A percentile compares a stretch with the other conserved stretches of the same genome.
phyloP scores from a whole-genome alignment of 306 rosid genomes.

The Prosopis cineraria region DNA sequence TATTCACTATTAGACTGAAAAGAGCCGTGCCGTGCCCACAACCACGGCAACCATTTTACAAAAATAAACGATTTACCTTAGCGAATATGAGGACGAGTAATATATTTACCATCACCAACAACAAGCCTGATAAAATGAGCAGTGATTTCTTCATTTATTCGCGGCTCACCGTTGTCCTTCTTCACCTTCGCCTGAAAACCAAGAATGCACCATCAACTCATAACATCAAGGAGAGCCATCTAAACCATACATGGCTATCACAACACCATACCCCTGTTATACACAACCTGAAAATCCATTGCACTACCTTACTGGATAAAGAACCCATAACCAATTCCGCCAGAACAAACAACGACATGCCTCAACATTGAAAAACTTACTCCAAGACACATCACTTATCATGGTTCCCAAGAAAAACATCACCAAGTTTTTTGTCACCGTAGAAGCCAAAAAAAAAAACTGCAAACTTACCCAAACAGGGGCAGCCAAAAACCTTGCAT shows the following conservation, averaged over 20 bases:
- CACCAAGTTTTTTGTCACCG: background rate
- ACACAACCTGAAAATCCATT: background rate
- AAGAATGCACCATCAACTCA: background rate
- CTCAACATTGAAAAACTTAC: background rate
- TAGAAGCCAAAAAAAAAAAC: background rate
- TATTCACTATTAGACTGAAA: background rate
- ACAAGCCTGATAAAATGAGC: constrained; percentile 75
- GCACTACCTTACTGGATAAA: background rate
- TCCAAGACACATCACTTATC: background rate
- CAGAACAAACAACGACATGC: background rate
- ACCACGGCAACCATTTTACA: background rate
- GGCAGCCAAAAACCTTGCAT: constrained; percentile 50
- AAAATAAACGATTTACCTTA: constrained; percentile 2
- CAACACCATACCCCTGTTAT: background rate
- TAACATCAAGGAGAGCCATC: background rate
- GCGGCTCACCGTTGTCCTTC: constrained; percentile 19
- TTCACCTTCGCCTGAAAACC: background rate
- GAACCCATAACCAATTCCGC: background rate
- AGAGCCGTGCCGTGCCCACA: constrained; percentile 10
- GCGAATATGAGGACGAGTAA: background rate
- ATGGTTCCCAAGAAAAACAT: background rate
- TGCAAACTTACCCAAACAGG: constrained; percentile 42
- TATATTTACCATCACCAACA: constrained; percentile 51
- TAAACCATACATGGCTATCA: background rate
- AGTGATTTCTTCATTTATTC: constrained; percentile 65